phyloP scores from a whole-genome alignment of 2,329 filamentous ascomycete species.

The Apiospora arundinis region DNA sequence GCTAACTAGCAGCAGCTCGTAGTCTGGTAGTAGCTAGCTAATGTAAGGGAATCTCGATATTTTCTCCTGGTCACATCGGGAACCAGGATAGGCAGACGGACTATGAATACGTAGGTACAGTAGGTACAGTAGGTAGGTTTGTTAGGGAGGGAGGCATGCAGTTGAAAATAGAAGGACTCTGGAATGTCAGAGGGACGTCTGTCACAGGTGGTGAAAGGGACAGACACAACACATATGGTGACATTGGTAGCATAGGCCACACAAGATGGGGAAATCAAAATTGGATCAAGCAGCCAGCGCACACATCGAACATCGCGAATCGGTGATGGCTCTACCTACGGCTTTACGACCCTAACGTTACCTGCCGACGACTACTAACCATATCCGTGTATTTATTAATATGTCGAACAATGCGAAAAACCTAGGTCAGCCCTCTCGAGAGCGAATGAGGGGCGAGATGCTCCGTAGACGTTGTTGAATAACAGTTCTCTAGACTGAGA shows the following conservation, averaged over 20 bases:
- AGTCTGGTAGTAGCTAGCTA: not conserved
- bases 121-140: too few species aligned
- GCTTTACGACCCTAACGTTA: not conserved
- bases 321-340: not conserved
- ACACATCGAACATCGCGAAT: not conserved
- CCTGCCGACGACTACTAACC: not conserved
- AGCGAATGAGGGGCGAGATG: not conserved
- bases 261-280: constrained; percentile 1
- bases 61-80: constrained; percentile 5
- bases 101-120: not conserved
- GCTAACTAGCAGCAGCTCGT: not conserved
- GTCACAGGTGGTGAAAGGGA: not conserved
- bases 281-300: not conserved
- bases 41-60: constrained; percentile 12
- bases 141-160: too few species aligned
- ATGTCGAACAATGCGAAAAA: constrained; percentile 7
- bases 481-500: constrained; percentile 9
- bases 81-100: not conserved
- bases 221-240: not conserved
- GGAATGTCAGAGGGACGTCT: not conserved
- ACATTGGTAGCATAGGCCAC: too few species aligned
- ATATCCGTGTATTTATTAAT: constrained; percentile 8
- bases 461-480: not conserved
- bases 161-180: not conserved
- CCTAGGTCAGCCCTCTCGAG: not conserved